phyloP scores from a whole-genome alignment of 495 filamentous ascomycete species.

The Penicillium pulvis region DNA sequence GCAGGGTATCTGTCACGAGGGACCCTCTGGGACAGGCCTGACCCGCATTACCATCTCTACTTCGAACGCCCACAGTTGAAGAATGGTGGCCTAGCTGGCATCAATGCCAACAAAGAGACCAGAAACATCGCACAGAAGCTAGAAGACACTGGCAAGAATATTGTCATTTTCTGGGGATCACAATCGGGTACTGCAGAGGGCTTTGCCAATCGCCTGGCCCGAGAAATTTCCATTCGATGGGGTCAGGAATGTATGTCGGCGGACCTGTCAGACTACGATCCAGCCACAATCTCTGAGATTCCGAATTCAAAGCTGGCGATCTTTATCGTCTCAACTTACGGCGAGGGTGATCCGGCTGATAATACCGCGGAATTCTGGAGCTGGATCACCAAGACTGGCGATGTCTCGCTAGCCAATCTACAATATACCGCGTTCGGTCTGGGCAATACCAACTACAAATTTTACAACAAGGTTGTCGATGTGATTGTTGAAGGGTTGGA shows the following conservation, averaged over 20 bases:
- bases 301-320: constrained; percentile 45
- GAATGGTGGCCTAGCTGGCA: constrained; percentile 19
- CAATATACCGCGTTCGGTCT: constrained; percentile 49
- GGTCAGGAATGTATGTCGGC: constrained; percentile 44
- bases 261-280: constrained; percentile 55
- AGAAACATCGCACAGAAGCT: constrained; percentile 40
- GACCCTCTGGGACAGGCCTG: constrained; percentile 38
- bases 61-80: constrained; percentile 42
- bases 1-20: constrained; percentile 35
- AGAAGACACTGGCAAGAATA: constrained; percentile 34
- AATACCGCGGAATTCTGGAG: constrained; percentile 51
- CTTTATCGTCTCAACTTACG: constrained; percentile 56
- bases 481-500: constrained; percentile 40
- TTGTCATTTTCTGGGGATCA: constrained; percentile 58
- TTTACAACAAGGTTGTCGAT: constrained; percentile 52
- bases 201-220: constrained; percentile 47
- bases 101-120: constrained; percentile 28
- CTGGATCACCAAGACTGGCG: constrained; percentile 37
- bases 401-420: constrained; percentile 34
- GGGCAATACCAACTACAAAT: constrained; percentile 55
- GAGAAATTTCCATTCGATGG: constrained; percentile 47
- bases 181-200: constrained; percentile 58
- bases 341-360: constrained; percentile 57
- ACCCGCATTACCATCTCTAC: constrained; percentile 31
- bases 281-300: constrained; percentile 40